Percentiles rank a stretch among this genome's conserved stretches.
Evolutionary conservation across 805 yeast species (phyloP).

Genomic region (Blastobotrys parvus): DNA sequence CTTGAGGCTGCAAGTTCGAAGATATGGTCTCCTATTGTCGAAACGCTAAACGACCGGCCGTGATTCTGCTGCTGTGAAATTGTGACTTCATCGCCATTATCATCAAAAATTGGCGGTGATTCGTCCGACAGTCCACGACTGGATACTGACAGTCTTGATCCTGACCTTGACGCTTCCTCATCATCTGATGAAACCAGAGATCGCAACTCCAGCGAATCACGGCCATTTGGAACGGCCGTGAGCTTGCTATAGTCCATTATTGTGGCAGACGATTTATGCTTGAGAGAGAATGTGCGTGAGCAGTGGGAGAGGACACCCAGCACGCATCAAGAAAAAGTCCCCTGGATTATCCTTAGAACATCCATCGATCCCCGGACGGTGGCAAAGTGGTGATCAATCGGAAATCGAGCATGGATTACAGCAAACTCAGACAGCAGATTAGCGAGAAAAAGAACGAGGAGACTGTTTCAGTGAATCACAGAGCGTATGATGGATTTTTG

Average conservation of each 20-base stretch:
- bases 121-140: slow-evolving; percentile 16
- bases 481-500: slow-evolving; percentile 22
- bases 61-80: slow-evolving; percentile 7
- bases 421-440: slow-evolving; percentile 13
- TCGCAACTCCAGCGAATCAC: neutral
- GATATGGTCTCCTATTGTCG: slow-evolving; percentile 24
- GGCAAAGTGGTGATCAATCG: no score
- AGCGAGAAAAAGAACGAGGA: slow-evolving; percentile 13
- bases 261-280: no score
- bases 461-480: slow-evolving; percentile 33
- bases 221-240: no score
- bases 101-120: slow-evolving; percentile 5
- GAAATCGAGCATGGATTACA: slow-evolving; percentile 19
- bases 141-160: slow-evolving; percentile 6
- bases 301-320: no score
- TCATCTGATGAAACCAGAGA: neutral
- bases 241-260: no score
- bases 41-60: slow-evolving; percentile 15
- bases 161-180: neutral
- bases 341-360: no score
- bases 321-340: no score
- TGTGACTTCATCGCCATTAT: slow-evolving; percentile 10
- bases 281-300: no score
- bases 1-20: slow-evolving; percentile 21
- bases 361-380: no score